Base-by-base conservation (phyloP, 768 basidiomycete genomes). In the Russula olivacea region DNA sequence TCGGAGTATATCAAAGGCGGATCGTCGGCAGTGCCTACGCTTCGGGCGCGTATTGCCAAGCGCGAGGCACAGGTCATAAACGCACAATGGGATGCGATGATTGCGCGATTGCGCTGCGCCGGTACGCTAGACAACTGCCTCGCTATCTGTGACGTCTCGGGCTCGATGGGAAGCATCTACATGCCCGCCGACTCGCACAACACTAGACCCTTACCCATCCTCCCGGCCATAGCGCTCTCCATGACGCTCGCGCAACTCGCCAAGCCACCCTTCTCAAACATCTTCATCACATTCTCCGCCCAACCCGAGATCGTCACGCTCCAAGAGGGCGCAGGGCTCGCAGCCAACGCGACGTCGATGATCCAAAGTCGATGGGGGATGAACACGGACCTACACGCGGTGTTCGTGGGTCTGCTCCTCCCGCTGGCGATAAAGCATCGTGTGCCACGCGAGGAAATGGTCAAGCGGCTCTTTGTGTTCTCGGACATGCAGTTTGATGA, bases 401-500 rank as follows among this genome's bases (percentile, higher is more conserved):
- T 88, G 19, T 87, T 91, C 71, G 69, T 81, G 49, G 72, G 82
- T 17, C 78, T 89, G 38, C 74, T 90, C 14, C 79, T 89, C 19
- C 83, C 84, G 0, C 79, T 84, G 9, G 87, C 87, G 8, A 68
- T 81, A 61, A 68, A 76, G 70, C 73, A 86, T 66, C 76, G 82
- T 0, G 73, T 91, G n/a, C 75, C n/a, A n/a, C n/a, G n/a, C n/a
- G 86, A 86, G 56, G 81, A 89, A 52, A 89, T 90, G 87, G 80
- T 90, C 74, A 84, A 87, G 74, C 80, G 85, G 5, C 73, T 90
- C 0, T 89, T 91, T 69, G 78, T 90, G 48, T 90, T 91, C 71
- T 82, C 83, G 3, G 87, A 90, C 69, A 89, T 90, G 88, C 88
- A 89, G 73, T 90, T 90, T 66, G 85, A 89, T 69, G 48, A 52